Percentiles rank a stretch among this genome's conserved stretches.
Conservation (phyloP, 106 monocot genomes). For the Cymbidium sinense region DNA sequence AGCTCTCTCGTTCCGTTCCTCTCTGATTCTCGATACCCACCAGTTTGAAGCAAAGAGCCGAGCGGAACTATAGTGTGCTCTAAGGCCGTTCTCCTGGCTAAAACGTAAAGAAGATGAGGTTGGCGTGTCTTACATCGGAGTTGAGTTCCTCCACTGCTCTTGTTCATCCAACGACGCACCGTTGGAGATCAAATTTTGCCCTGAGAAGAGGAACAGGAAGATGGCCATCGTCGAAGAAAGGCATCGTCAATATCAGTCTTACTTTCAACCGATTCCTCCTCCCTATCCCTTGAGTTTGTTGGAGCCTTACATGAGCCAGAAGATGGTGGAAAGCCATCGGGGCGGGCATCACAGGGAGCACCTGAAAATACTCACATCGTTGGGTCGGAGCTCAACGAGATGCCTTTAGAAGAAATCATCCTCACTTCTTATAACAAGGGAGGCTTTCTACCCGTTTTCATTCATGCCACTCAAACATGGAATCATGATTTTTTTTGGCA, state of each 20-base stretch:
- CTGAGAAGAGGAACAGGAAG: neutral
- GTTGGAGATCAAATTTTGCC: neutral
- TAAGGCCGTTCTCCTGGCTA: too few relatives aligned
- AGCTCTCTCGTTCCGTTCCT: too few relatives aligned
- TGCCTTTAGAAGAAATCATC: constrained; percentile 49
- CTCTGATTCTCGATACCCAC: too few relatives aligned
- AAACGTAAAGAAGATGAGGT: too few relatives aligned
- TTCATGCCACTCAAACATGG: constrained; percentile 83
- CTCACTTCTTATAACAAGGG: constrained; percentile 68
- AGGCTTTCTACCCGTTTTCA: constrained; percentile 53
- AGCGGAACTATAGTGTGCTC: too few relatives aligned
- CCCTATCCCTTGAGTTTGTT: constrained; percentile 48
- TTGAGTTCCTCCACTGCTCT: neutral
- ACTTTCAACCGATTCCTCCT: constrained; percentile 39
- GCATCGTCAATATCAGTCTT: constrained; percentile 11
- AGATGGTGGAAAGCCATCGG: constrained; percentile 78
- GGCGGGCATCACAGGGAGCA: constrained; percentile 61
- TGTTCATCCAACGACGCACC: neutral
- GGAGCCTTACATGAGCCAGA: too few relatives aligned
- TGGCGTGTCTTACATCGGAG: neutral
- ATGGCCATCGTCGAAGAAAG: constrained; percentile 8
- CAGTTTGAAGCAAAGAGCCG: too few relatives aligned
- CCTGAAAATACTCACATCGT: constrained; percentile 61
- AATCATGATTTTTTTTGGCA: constrained; percentile 95
- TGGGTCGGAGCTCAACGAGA: constrained; percentile 52